These are phyloP conservation scores for Leccinellum albellum DNA, from an alignment of 768 basidiomycete species.

Conservation along the genomic window DNA sequence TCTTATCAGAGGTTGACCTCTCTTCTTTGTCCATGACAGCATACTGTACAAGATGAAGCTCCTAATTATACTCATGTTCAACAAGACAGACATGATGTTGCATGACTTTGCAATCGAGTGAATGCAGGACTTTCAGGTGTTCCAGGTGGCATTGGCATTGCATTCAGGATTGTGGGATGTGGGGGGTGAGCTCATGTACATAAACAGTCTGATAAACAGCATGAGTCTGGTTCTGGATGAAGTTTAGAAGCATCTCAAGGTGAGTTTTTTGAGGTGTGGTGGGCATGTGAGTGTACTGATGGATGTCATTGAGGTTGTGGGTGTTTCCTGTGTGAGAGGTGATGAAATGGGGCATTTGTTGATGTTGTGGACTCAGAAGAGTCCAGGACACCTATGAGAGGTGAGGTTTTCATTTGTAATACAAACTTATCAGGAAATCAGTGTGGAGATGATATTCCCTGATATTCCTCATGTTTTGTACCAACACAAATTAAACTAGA, in stretches of 20 bases:
- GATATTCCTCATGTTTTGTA: too few relatives aligned
- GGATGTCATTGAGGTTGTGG: slow-evolving; percentile 70
- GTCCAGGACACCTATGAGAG: slow-evolving; percentile 85
- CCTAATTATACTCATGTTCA: slow-evolving; percentile 97
- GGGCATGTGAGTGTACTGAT: neutral
- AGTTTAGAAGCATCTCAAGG: slow-evolving; percentile 95
- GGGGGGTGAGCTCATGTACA: slow-evolving; percentile 92
- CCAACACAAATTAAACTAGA: too few relatives aligned
- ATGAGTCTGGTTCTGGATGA: slow-evolving; percentile 98
- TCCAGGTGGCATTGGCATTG: slow-evolving; percentile 80
- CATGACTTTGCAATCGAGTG: slow-evolving; percentile 93
- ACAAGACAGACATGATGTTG: slow-evolving; percentile 91
- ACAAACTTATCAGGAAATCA: too few relatives aligned
- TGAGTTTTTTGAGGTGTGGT: slow-evolving; percentile 29
- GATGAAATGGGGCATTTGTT: slow-evolving; percentile 88
- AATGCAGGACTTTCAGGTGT: slow-evolving; percentile 98
- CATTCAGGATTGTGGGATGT: slow-evolving; percentile 65
- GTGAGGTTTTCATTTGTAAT: slow-evolving; percentile 41
- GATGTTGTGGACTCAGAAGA: slow-evolving; percentile 87
- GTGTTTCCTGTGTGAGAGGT: slow-evolving; percentile 96
- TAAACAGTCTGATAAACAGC: slow-evolving; percentile 98
- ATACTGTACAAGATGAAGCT: slow-evolving; percentile 98
- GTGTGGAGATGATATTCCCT: too few relatives aligned
- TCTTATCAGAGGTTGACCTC: neutral
- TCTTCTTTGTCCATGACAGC: slow-evolving; percentile 35